Conservation (phyloP, 2,329 filamentous ascomycete species). For the Fusarium haematococcum region DNA sequence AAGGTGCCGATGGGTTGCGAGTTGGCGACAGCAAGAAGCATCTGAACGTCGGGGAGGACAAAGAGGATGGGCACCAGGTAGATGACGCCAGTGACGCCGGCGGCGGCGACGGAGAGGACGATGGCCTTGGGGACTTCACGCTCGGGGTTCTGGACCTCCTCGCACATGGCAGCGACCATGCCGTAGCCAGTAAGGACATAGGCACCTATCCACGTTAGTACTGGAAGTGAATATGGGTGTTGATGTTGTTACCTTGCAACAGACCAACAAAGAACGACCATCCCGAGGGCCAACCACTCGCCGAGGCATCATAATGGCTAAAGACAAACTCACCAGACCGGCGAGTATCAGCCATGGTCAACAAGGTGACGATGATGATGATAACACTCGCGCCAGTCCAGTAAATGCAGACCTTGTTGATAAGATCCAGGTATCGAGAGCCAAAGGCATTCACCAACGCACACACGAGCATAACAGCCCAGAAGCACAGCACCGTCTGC, state of each 20-base stretch:
- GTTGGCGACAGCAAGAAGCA: constrained; percentile 73
- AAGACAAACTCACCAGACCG: constrained; percentile 76
- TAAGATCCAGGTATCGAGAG: constrained; percentile 67
- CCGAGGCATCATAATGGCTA: constrained; percentile 74
- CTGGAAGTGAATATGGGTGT: neutral
- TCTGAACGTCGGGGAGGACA: constrained; percentile 75
- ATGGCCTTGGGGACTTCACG: constrained; percentile 75
- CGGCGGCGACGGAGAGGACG: constrained; percentile 74
- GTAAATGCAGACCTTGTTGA: constrained; percentile 78
- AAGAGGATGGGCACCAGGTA: constrained; percentile 82
- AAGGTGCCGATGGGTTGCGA: constrained; percentile 81
- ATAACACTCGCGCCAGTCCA: constrained; percentile 79
- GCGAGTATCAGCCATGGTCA: constrained; percentile 73
- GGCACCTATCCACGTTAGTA: constrained; percentile 47
- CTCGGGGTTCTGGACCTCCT: constrained; percentile 71
- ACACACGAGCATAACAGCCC: constrained; percentile 72
- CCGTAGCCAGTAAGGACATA: constrained; percentile 61
- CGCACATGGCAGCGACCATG: constrained; percentile 66
- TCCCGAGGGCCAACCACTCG: constrained; percentile 76
- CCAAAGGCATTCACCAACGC: constrained; percentile 77
- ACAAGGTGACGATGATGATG: constrained; percentile 76
- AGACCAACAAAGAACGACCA: constrained; percentile 69
- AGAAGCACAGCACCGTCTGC: constrained; percentile 82
- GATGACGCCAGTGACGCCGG: constrained; percentile 69
- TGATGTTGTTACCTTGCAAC: constrained; percentile 60